Base-by-base conservation (phyloP, 2,329 filamentous ascomycete genomes). In the Hypoxylon sp. region DNA sequence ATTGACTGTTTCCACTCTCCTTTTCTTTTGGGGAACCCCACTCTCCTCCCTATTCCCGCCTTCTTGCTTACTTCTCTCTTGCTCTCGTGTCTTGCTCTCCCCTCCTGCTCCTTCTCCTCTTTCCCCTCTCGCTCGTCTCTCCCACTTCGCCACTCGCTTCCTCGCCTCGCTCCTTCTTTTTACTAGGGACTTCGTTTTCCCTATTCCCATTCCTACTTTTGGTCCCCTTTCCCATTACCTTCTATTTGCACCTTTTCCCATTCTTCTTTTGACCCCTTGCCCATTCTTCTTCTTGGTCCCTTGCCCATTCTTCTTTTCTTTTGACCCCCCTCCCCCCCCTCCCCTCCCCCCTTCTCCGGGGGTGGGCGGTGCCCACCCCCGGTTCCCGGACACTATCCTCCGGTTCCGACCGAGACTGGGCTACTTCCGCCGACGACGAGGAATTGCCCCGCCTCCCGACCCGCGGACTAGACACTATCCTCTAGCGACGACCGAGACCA, bases 401-500 rank as follows among this genome's bases (percentile, higher is more conserved):
- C 28, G 28, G 28, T 30, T 30, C 9, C 28, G 43, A 38, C 13
- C n/a, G 55, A 58, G 55, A 49, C 55, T 21, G 30, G 43, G 28
- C 55, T 23, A 36, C 30, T 21, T 43, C 13, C 23, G 17, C 30
- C 43, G 17, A 38, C 45, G 55, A 58, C 55, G 55, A 58, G 55
- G 28, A 58, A 30, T 23, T 19, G 43, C 34, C n/a, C 41, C 19
- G 43, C 43, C 43, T 46, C 43, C 43, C 43, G 43, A 46, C 43
- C 43, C 43, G 43, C 43, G 43, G 23, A 17, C 43, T 21, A 19
- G 43, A 46, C 43, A 46, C 43, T n/a, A 50, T 25, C 45, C 57
- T 60, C 57, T 46, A 25, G 30, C 32, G 43, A 34, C 9, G 49
- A 41, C 14, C n/a, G 50, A 62, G 59, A 55, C 50, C 32, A 32